Evolutionary conservation across 2,329 filamentous ascomycete genomes (phyloP).

Genomic region (Lecanicillium sp.): DNA sequence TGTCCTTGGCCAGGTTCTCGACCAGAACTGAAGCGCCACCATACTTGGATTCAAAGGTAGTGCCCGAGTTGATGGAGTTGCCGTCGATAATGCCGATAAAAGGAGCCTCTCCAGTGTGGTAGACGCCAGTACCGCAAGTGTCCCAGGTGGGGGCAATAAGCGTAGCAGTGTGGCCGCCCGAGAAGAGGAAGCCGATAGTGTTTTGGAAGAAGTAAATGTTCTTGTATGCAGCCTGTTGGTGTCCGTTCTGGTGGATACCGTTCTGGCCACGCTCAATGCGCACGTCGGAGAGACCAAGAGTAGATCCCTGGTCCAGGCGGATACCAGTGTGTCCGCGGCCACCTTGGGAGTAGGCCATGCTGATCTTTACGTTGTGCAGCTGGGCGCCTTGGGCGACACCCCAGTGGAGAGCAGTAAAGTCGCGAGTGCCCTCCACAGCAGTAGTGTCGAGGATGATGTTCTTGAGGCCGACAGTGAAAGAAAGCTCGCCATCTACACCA

Average conservation of each 20-base stretch:
- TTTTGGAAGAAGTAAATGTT: slow-evolving; percentile 38
- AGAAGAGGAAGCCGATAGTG: slow-evolving; percentile 28
- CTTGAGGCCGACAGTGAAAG: slow-evolving; percentile 37
- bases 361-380: slow-evolving; percentile 37
- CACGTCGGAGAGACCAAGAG: slow-evolving; percentile 34
- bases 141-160: slow-evolving; percentile 36
- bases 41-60: slow-evolving; percentile 29
- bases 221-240: slow-evolving; percentile 39
- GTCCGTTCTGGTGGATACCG: slow-evolving; percentile 36
- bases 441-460: slow-evolving; percentile 39
- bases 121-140: slow-evolving; percentile 30
- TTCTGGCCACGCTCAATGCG: slow-evolving; percentile 36
- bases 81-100: slow-evolving; percentile 37
- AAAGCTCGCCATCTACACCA: slow-evolving; percentile 29
- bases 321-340: slow-evolving; percentile 37
- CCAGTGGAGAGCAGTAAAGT: slow-evolving; percentile 37
- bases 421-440: slow-evolving; percentile 26
- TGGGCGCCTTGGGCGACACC: slow-evolving; percentile 38
- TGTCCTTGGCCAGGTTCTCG: slow-evolving; percentile 38
- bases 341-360: slow-evolving; percentile 30
- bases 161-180: slow-evolving; percentile 31
- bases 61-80: slow-evolving; percentile 35
- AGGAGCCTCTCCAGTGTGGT: slow-evolving; percentile 30
- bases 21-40: slow-evolving; percentile 36
- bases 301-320: slow-evolving; percentile 33